Evolutionary conservation across 106 monocot species (phyloP), one percentile per base, ranked within the genome.

Genomic region (Dendrobium catenatum): DNA sequence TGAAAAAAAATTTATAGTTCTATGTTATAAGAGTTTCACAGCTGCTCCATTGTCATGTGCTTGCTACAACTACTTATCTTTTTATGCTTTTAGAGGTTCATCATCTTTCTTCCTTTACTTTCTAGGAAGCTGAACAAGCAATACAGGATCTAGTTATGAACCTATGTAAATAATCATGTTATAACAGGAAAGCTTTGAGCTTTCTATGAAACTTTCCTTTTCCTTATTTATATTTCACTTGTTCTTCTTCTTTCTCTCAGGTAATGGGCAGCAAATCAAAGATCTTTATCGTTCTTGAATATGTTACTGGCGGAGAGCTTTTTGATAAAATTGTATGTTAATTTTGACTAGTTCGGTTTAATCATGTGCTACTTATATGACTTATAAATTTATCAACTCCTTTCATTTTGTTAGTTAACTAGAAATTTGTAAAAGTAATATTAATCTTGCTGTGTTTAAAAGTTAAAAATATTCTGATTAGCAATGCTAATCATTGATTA

Each of bases 231-330:
- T 5, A 20, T 75, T 75, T 75, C 9, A 66, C 5, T 16, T 51
- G 13, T 13, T 51, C 13, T 24, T 29, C 16, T 37, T 70, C 11
- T 70, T 37, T 70, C 2, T 70, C 33, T 70, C 81, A 95, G 95
- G 95, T 95, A 48, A 95, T 95, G 92, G 95, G 95, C 56, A 95
- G 95, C 89, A 95, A 95, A 84, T 89, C 92, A 73, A 95, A 92
- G 79, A 95, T 95, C 47, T 95, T 90, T 79, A 92, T 95, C 68
- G 86, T 95, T 42, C 85, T 95, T 79, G 95, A 95, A 89, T 95
- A 85, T 86, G 87, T 90, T 44, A 92, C 92, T 2, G 95, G 95
- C 15, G 95, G 95, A 78, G 95, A 95, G 84, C 88, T 95, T 58
- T 95, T 95, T 84, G 92, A 95, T 77, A 93, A 92, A 91, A 95